Base-by-base conservation (phyloP, 2,329 filamentous ascomycete genomes). In the Colletotrichum costaricense region DNA sequence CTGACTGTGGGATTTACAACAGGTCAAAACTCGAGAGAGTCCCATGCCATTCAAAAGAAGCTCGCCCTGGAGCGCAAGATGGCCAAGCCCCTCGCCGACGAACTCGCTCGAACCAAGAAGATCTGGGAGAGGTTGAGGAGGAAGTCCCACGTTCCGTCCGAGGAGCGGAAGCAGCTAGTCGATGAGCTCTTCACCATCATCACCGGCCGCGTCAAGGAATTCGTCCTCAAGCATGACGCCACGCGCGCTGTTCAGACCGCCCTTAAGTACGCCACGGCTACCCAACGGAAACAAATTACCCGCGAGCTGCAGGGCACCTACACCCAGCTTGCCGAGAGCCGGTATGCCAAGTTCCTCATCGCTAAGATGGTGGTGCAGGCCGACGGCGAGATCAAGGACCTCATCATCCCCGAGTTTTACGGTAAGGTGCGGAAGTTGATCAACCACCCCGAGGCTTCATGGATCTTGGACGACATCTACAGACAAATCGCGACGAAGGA, bases 381-480 rank as follows among this genome's bases (percentile, higher is more conserved):
- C 74, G 95, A 98, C 80, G 87, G 91, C 54, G 94, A 96, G 82
- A 95, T 97, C 76, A 91, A 95, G 78, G 94, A 98, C 80, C 85
- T 97, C 76, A 94, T 99, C 78, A 92, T 99, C 14, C 93, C 94
- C 56, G 95, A 99, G 82, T 98, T 99, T 84, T 98, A 97, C 82
- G 95, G 97, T 72, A 92, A 96, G 82, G 94, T 98, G 75, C 93
- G 94, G 80, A 94, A 95, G 79, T 87, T 98, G 80, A 98, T 98
- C 82, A 97, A 98, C 82, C 97, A 99, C 83, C 91, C 96, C 1
- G 97, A 99, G 84, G 97, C 94, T 38, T 95, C 95, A 54, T 99
- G 97, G 95, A 98, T 99, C 77, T 87, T 99, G 55, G 97, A 99
- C 82, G 97, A 99, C 82, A 93, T 98, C 77, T 99, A 98, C 86